Evolutionary conservation across 192 early-diverging fungal genomes (phyloP), one percentile per base, ranked within the genome.

Genomic region (Coemansia sp.): DNA sequence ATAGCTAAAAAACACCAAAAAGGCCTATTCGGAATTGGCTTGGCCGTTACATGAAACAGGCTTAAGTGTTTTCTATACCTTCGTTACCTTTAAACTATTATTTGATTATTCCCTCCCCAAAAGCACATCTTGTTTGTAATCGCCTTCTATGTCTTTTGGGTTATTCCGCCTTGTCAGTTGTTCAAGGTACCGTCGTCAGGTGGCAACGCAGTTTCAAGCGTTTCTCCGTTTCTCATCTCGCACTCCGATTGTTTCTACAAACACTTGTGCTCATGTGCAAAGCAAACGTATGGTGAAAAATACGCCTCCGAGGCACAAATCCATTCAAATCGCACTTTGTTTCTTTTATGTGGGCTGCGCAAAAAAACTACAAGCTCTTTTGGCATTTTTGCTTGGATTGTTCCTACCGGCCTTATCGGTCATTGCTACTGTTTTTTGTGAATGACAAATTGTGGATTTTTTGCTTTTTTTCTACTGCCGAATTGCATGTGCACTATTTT

Each of bases 391-490:
- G 52, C 11, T 10, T 54, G 26, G 32, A 54, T 54, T 54, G 52
- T 54, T 23, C 9, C 52, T 54, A 54, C 52, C 26, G 32, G 52
- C 15, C 11, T 21, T 54, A 8, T 54, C 23, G 23, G 23, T 23
- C 52, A 12, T 54, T 54, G 52, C 26, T 54, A 54, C 52, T 19
- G 19, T 1, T 32, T 32, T 32, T 11, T 54, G 52, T 54, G 52
- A 54, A 54, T 54, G 52, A 26, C 52, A 9, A 21, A 3, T 26
- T 23, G 52, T 9, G 52, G 19, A 10, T 54, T 26, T 54, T 54
- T 54, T 54, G 6, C 10, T 40, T 58, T 38, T 56, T 32, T 23
- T 56, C 57, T 59, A 41, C 39, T 59, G 57, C 57, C 57, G 57
- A 59, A 23, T 16, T 8, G 57, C 12, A 59, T 59, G 12, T n/a